Evolutionary conservation across 2,329 filamentous ascomycete genomes (phyloP).

Genomic region (Neonectria neomacrospora): DNA sequence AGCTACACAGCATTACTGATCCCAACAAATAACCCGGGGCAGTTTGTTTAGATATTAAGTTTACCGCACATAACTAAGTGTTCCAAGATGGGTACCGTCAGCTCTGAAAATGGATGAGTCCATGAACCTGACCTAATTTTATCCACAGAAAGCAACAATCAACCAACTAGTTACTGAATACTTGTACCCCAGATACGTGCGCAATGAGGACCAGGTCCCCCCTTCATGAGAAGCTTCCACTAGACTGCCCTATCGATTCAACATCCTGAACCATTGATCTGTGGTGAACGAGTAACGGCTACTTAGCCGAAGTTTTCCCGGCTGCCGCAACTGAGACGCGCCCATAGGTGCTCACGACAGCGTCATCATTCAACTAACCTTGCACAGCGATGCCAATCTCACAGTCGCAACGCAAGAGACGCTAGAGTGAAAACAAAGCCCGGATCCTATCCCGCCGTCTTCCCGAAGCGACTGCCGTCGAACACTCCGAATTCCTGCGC

Average conservation of each 20-base stretch:
- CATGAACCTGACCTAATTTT: too few relatives aligned
- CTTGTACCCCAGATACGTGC: too few relatives aligned
- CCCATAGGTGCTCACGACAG: conserved; percentile 7
- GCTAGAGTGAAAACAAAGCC: not conserved
- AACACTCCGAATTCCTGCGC: conserved; percentile 7
- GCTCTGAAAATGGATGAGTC: too few relatives aligned
- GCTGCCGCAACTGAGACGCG: conserved; percentile 13
- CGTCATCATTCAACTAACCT: not conserved
- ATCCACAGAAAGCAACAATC: too few relatives aligned
- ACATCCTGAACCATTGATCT: not conserved
- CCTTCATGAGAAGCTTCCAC: too few relatives aligned
- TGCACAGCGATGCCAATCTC: not conserved
- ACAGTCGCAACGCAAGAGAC: not conserved
- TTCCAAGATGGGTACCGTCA: too few relatives aligned
- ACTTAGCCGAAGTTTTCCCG: conserved; percentile 37
- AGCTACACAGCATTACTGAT: not conserved
- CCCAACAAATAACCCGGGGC: not conserved
- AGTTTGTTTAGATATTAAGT: too few relatives aligned
- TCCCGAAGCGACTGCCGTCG: not conserved
- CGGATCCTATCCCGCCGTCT: too few relatives aligned
- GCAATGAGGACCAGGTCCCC: too few relatives aligned
- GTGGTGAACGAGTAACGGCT: not conserved
- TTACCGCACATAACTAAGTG: too few relatives aligned
- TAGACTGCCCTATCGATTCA: not conserved
- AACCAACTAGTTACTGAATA: too few relatives aligned